Evolutionary conservation across 345 rosid genomes (phyloP), one percentile per base, ranked within the genome.

Genomic region (Clarkia xantiana): DNA sequence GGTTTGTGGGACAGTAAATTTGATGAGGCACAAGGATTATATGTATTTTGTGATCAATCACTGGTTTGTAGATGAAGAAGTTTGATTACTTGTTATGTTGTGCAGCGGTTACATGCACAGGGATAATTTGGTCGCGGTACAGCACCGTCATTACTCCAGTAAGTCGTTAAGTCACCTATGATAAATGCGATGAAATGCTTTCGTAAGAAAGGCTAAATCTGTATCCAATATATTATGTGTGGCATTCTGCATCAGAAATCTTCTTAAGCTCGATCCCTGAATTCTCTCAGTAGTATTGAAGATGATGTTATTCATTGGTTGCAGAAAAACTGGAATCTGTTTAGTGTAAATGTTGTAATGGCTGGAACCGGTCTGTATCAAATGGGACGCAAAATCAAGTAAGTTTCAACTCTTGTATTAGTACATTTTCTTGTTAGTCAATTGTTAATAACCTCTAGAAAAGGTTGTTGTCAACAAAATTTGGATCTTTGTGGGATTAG

Each of bases 291-390:
- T 38, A 42, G 17, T 12, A 12, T 16, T n/a, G 6, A 18, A 15
- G 15, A 19, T 11, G 14, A 18, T 40, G 18, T 25, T 45, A 4
- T 12, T 20, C 25, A 7, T 23, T 22, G 56, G 63, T 60, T 69
- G 58, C 79, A 86, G 97, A 81, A 86, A 73, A 86, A 90, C 69
- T 90, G 96, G 97, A 90, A 86, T 67, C 91, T 90, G 47, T 79
- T 83, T 43, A 75, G 93, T 34, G 95, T 86, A 49, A 91, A 84
- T 50, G 52, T 86, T 52, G 93, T 78, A 34, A 91, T 81, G 94
- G 87, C 87, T 1, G 80, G 72, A 51, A 86, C 98, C 1, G 94
- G 96, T 53, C 47, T 86, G 18, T 86, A 82, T 63, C 98, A 91
- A 68, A 81, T 91, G 47, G 15, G 79, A 7, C 90, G 96, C 57